Evolutionary conservation across 2,329 filamentous ascomycete genomes (phyloP).

Genomic region (Pyrenophora teres): DNA sequence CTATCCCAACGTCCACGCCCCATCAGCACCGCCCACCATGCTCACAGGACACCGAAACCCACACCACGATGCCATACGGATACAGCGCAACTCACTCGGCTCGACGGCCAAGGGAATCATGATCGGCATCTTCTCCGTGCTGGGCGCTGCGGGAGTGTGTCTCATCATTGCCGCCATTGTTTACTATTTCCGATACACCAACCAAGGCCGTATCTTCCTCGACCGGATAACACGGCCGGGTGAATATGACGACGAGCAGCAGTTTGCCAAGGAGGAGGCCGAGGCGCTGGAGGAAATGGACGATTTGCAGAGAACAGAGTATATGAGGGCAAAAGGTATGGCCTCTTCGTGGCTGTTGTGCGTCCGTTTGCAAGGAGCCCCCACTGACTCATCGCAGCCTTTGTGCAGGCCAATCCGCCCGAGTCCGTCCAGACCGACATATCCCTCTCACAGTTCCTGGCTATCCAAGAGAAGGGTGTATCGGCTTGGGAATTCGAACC

Average conservation of each 20-base stretch:
- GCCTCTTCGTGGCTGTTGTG: not conserved
- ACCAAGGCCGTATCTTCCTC: conserved; percentile 84
- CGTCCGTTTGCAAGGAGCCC: not conserved
- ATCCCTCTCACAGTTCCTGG: conserved; percentile 93
- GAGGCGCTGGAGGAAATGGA: conserved; percentile 96
- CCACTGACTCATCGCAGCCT: conserved; percentile 63
- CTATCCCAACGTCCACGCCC: conserved; percentile 28
- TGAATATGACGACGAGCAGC: conserved; percentile 97
- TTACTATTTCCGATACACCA: conserved; percentile 93
- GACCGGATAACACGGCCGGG: conserved; percentile 92
- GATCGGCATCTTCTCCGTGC: conserved; percentile 92
- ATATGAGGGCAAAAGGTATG: conserved; percentile 91
- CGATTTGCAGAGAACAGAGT: conserved; percentile 86
- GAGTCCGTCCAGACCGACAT: conserved; percentile 97
- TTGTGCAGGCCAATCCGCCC: conserved; percentile 89
- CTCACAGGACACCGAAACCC: conserved; percentile 20
- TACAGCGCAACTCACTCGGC: conserved; percentile 41
- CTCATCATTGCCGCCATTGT: conserved; percentile 78
- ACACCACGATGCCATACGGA: conserved; percentile 33
- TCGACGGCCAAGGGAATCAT: conserved; percentile 78
- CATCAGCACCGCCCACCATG: conserved; percentile 28
- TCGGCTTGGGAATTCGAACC: conserved; percentile 99
- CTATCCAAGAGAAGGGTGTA: conserved; percentile 99
- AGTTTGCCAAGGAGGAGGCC: conserved; percentile 89
- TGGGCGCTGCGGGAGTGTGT: conserved; percentile 86